A percentile compares a stretch with the other conserved stretches of the same genome.
phyloP scores from a whole-genome alignment of 2,329 filamentous ascomycete genomes.

The Fusarium nisikadoi region DNA sequence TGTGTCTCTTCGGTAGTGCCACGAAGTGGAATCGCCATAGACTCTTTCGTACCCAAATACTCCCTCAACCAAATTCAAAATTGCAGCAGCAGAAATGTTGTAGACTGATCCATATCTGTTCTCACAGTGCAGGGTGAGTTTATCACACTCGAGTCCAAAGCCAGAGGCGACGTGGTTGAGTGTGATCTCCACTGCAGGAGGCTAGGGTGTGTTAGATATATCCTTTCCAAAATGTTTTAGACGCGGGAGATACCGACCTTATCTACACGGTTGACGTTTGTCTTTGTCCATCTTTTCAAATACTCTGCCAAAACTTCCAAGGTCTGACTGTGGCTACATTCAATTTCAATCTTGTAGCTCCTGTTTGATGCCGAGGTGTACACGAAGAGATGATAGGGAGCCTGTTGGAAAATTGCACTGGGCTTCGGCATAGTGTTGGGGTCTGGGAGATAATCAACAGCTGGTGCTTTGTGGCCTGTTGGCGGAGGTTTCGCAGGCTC shows the following conservation, averaged over 20 bases:
- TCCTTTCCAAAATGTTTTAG: background rate
- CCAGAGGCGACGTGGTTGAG: constrained; percentile 59
- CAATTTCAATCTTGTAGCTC: constrained; percentile 52
- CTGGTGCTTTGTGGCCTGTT: background rate
- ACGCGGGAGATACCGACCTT: constrained; percentile 44
- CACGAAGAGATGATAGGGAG: constrained; percentile 61
- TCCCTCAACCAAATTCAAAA: constrained; percentile 59
- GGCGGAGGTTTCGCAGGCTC: background rate
- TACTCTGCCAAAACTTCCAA: constrained; percentile 59
- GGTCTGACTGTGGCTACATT: constrained; percentile 60
- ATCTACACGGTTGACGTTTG: constrained; percentile 53
- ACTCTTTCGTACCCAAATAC: constrained; percentile 56
- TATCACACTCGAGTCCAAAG: constrained; percentile 56
- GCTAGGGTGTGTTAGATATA: constrained; percentile 44
- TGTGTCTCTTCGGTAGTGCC: constrained; percentile 43
- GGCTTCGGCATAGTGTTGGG: constrained; percentile 56
- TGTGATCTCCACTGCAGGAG: constrained; percentile 54
- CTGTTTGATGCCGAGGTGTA: constrained; percentile 38
- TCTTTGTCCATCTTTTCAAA: constrained; percentile 58
- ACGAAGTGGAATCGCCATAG: constrained; percentile 34
- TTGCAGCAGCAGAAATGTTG: constrained; percentile 54
- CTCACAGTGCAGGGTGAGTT: constrained; percentile 52
- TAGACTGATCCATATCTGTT: constrained; percentile 47
- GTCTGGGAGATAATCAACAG: constrained; percentile 53
- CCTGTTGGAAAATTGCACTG: constrained; percentile 58